Evolutionary conservation across 2,329 filamentous ascomycete species (phyloP).

Genomic region (Tolypocladium album): DNA sequence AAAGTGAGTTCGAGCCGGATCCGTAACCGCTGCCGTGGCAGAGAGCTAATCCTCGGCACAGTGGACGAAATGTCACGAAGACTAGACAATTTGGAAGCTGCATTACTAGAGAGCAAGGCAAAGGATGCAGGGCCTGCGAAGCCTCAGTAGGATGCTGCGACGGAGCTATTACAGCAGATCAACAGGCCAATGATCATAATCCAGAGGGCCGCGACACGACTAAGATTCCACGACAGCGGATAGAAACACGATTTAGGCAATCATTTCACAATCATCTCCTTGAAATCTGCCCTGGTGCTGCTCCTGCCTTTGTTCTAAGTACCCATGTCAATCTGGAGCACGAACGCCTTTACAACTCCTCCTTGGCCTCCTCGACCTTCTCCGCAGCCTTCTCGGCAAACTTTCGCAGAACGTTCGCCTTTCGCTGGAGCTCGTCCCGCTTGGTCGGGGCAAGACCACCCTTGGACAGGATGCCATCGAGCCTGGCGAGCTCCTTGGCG

Average conservation of each 20-base stretch:
- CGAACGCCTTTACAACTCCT: slow-evolving; percentile 23
- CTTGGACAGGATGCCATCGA: slow-evolving; percentile 74
- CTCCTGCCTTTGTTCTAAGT: neutral
- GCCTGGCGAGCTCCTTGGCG: slow-evolving; percentile 72
- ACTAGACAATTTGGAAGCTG: slow-evolving; percentile 71
- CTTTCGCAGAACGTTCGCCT: slow-evolving; percentile 77
- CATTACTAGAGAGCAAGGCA: slow-evolving; percentile 49
- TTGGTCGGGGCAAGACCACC: slow-evolving; percentile 77
- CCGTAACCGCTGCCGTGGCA: neutral
- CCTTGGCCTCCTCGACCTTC: slow-evolving; percentile 27
- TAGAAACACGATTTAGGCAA: neutral
- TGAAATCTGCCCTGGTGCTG: neutral
- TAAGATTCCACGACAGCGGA: neutral
- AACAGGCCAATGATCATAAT: neutral
- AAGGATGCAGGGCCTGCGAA: slow-evolving; percentile 28
- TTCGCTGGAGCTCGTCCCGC: slow-evolving; percentile 75
- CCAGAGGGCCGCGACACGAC: neutral
- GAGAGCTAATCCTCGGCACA: slow-evolving; percentile 25
- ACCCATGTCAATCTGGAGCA: neutral
- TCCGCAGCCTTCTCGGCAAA: slow-evolving; percentile 55
- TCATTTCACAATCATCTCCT: too few relatives aligned
- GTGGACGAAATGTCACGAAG: slow-evolving; percentile 92
- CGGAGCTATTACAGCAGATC: neutral
- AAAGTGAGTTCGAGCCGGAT: slow-evolving; percentile 51
- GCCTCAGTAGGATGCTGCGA: slow-evolving; percentile 5